Conservation (phyloP, 768 basidiomycete species). For the Pulveroboletus sp. region DNA sequence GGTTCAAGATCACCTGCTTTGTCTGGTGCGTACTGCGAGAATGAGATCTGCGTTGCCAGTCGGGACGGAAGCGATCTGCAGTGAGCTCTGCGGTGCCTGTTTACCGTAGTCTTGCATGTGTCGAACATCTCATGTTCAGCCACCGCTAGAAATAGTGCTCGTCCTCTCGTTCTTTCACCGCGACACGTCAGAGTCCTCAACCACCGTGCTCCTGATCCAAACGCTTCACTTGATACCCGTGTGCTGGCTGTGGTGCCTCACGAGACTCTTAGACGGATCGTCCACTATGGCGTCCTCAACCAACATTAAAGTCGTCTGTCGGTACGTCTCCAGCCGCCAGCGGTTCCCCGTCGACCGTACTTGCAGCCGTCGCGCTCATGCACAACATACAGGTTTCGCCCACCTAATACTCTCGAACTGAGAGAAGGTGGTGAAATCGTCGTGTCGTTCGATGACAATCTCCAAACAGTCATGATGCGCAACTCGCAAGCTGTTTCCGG, state of each 20-base stretch:
- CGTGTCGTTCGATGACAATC: slow-evolving; percentile 81
- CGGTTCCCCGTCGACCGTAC: background rate
- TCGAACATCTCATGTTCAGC: slow-evolving; percentile 21
- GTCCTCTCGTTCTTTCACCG: slow-evolving; percentile 19
- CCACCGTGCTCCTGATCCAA: slow-evolving; percentile 6
- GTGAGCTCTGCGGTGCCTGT: background rate
- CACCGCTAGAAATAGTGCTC: slow-evolving; percentile 24
- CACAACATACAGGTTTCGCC: slow-evolving; percentile 70
- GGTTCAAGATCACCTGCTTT: slow-evolving; percentile 1
- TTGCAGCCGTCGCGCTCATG: slow-evolving; percentile 4
- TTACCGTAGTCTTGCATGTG: background rate
- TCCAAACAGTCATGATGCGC: slow-evolving; percentile 79
- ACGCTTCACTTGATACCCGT: slow-evolving; percentile 11
- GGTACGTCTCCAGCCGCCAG: slow-evolving; percentile 51
- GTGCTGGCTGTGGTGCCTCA: slow-evolving; percentile 10
- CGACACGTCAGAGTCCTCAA: slow-evolving; percentile 8
- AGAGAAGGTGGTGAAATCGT: slow-evolving; percentile 88
- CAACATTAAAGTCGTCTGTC: slow-evolving; percentile 99
- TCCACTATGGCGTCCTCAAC: slow-evolving; percentile 66
- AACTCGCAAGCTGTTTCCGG: slow-evolving; percentile 65
- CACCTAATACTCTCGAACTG: slow-evolving; percentile 85
- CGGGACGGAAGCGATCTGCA: slow-evolving; percentile 8
- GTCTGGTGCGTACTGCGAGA: background rate
- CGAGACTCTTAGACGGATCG: slow-evolving; percentile 23
- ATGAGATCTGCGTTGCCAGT: slow-evolving; percentile 3